phyloP scores from a whole-genome alignment of 2,329 filamentous ascomycete genomes.

The Chaetomium strumarium region DNA sequence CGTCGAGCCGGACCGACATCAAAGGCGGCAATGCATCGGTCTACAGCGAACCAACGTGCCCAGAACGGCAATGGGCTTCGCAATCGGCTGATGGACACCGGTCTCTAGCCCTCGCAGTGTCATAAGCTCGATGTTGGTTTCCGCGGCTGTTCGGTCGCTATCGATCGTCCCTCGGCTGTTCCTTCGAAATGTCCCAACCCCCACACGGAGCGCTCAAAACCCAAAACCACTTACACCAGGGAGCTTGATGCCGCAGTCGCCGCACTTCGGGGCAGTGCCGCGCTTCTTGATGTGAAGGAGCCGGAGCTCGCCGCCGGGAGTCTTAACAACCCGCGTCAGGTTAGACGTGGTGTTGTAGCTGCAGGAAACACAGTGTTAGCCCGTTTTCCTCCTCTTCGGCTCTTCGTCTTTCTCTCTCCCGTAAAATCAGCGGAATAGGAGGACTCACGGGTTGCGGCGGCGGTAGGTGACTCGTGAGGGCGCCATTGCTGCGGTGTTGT shows the following conservation, averaged over 20 bases:
- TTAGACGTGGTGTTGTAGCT: slow-evolving; percentile 99
- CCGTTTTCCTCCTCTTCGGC: not conserved
- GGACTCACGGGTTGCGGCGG: slow-evolving; percentile 72
- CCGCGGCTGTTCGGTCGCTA: not conserved
- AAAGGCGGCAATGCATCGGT: not conserved
- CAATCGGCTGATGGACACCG: no score
- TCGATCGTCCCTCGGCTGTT: not conserved
- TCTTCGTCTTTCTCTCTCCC: not conserved
- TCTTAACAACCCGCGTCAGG: slow-evolving; percentile 93
- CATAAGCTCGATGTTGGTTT: not conserved
- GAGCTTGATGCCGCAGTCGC: slow-evolving; percentile 98
- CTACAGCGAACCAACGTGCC: no score
- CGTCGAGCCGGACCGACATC: no score
- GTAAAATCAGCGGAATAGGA: not conserved
- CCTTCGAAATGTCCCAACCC: not conserved
- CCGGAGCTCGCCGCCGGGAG: slow-evolving; percentile 90
- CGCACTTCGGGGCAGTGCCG: slow-evolving; percentile 96
- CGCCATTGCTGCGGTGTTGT: slow-evolving; percentile 49
- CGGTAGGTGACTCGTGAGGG: slow-evolving; percentile 61
- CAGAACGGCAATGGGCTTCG: no score
- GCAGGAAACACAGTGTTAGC: slow-evolving; percentile 20
- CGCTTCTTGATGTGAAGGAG: slow-evolving; percentile 99
- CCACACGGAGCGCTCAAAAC: slow-evolving; percentile 9
- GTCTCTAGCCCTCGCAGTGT: no score
- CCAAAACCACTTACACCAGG: slow-evolving; percentile 73